Base-by-base conservation (phyloP, 176 grass and related monocot genomes). In the Bothriochloa decipiens region DNA sequence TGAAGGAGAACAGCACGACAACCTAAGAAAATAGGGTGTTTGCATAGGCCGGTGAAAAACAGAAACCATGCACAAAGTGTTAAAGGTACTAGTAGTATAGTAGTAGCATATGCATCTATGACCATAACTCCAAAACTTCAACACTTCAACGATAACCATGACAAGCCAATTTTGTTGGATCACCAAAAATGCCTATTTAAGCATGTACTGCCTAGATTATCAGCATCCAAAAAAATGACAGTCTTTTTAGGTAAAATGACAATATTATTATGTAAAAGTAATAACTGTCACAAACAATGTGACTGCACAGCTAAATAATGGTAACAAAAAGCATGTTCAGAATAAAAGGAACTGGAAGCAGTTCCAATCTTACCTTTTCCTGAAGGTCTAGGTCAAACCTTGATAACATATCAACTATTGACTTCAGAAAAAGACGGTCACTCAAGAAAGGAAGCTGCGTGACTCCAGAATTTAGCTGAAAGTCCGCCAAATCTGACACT, bases 371-470 rank as follows among this genome's bases (percentile, higher is more conserved):
- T 89, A 94, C 96, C 93, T 98, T 98, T 43, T 98, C 96, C 75
- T 95, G 91, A 65, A 98, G 90, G 70, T 94, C 96, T 61, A 98
- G 89, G 70, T 98, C 93, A 83, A 81, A 85, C 1, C 41, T 86
- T 77, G 84, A 90, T 84, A 90, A 74, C 78, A 92, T 78, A 89
- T 92, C 83, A 45, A 95, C 81, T 23, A 95, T 39, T 69, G 75
- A 87, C 80, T 97, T 91, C 29, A 97, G 83, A 15, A 97, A 90
- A 89, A 88, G 22, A 25, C 50, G 87, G 17, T 98, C 82, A 32
- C 86, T 90, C 57, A 98, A 88, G 70, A 92, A 92, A 76, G 80
- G 50, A 78, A 92, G 74, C n/a, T 72, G 81, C 43, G 74, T 52
- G 18, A 76, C 87, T 65, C 84, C 79, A 16, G 88, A 84, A 78